Base-by-base conservation (phyloP, 2,329 filamentous ascomycete genomes). In the Pseudogymnoascus sp. region DNA sequence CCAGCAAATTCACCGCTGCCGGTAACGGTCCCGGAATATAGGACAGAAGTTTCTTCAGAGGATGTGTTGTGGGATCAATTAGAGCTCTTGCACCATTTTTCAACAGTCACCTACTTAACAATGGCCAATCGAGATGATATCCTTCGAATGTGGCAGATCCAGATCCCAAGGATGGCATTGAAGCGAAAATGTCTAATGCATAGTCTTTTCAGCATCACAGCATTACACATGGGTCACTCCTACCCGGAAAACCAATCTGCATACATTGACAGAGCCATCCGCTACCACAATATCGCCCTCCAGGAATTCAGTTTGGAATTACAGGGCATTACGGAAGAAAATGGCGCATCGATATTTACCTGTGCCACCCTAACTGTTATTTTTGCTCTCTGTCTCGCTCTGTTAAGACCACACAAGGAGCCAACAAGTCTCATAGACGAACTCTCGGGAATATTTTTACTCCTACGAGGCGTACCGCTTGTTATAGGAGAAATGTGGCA, bases 31-130 rank as follows among this genome's bases (percentile, higher is more conserved):
- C 29, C 9, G 10, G 21, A 15, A 47, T 15, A 33, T 26, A 3
- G 2, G 8, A 9, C 5, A 17, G 37, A 15, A 35, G 13, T 54
- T 58, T 13, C n/a, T 36, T 24, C 50, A 29, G 47, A 57, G 13
- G 60, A 26, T 6, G 47, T 21, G 4, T 13, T 10, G 41, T 40
- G 17, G 35, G 58, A 64, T 33, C 26, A 54, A 7, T 29, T 63
- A n/a, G 61, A 63, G 11, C 58, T 66, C 10, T 31, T 66, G 15
- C 62, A 64, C 41, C 50, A 64, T 31, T 66, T 59, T 26, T 33
- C 44, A 7, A 54, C 62, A 10, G 60, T 39, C 15, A 63, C 64
- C 10, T 63, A 62, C 29, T 13, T n/a, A 37, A 58, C 29, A n/a
- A 44, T 63, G 11, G 60, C 60, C 47, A 17, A 4, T 1, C 47